A percentile compares a stretch with the other conserved stretches of the same genome.
Conservation (phyloP, 148 eudicot species). For the Rhododendron kiyosumense region DNA sequence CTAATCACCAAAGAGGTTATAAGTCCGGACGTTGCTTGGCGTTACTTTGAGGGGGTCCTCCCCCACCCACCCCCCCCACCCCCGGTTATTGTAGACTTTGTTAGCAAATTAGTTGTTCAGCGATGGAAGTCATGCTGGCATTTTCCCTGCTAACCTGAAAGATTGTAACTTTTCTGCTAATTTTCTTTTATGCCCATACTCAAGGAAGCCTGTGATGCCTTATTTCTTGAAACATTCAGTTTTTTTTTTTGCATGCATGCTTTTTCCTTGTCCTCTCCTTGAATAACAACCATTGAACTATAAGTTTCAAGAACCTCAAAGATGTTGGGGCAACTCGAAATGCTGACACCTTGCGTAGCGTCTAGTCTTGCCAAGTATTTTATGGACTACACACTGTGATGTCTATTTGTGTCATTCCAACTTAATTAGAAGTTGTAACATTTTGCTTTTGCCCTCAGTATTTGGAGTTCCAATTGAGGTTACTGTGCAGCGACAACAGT, state of each 20-base stretch:
- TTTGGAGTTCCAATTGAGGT: conserved; percentile 85
- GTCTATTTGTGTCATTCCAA: background rate
- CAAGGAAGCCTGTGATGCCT: background rate
- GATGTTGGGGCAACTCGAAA: background rate
- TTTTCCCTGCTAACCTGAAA: background rate
- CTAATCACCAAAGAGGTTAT: background rate
- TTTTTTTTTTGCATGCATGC: background rate
- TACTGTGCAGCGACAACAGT: conserved; percentile 75
- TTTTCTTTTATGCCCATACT: background rate
- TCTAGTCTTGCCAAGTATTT: background rate
- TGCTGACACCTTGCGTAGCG: background rate
- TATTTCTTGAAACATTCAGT: background rate
- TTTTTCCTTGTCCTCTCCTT: background rate
- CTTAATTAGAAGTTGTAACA: background rate
- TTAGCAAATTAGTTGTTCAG: background rate
- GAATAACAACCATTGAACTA: background rate
- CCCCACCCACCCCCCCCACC: too few relatives aligned
- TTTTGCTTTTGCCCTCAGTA: conserved; percentile 32
- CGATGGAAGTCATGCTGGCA: background rate
- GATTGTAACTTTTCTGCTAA: background rate
- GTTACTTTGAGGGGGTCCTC: background rate
- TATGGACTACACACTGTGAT: background rate
- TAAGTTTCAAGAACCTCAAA: background rate
- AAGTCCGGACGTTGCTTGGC: background rate
- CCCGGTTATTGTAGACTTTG: background rate